Base-by-base conservation (phyloP, 169 alveolate genomes). In the Plasmodium blacklocki region DNA sequence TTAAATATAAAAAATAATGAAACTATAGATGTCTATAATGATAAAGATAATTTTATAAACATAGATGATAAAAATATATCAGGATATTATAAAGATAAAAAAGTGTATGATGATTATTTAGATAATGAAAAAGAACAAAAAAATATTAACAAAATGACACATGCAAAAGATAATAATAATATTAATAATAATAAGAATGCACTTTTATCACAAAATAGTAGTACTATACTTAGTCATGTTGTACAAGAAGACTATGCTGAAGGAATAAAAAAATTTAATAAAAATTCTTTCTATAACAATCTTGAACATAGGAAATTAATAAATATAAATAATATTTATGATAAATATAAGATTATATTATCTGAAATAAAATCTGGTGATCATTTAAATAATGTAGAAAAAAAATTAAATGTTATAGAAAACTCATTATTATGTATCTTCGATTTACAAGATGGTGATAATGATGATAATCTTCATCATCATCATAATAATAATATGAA, bases 331-430 rank as follows among this genome's bases (percentile, higher is more conserved):
- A 59, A 54, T 23, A 66, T 86, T 1, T 86, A 86, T 54, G 71
- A 86, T 49, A 86, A 86, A 29, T 86, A 86, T 74, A 86, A 86
- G 26, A 71, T 86, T 23, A 60, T 86, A n/a, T n/a, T 67, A 5
- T 47, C 50, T 11, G 87, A 70, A 15, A 71, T 86, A 7, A 60
- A 86, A 56, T 86, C 88, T 19, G 87, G 75, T 26, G 92, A 86
- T n/a, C 73, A 86, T 39, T 23, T 86, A 14, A 64, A 59, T 26
- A 14, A 73, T 2, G 23, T 86, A 11, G 92, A 86, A 21, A 62
- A 50, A 1, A 86, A 86, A 32, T 60, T 86, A 58, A 72, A 43
- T 26, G 26, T 72, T 1, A 71, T 86, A 2, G 92, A 86, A 64
- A 71, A 72, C 70, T 62, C 88, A 5, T 56, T 86, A 21, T 64